Evolutionary conservation across 371 early-diverging fungal species (phyloP).

Genomic region (Apophysomyces variabilis): DNA sequence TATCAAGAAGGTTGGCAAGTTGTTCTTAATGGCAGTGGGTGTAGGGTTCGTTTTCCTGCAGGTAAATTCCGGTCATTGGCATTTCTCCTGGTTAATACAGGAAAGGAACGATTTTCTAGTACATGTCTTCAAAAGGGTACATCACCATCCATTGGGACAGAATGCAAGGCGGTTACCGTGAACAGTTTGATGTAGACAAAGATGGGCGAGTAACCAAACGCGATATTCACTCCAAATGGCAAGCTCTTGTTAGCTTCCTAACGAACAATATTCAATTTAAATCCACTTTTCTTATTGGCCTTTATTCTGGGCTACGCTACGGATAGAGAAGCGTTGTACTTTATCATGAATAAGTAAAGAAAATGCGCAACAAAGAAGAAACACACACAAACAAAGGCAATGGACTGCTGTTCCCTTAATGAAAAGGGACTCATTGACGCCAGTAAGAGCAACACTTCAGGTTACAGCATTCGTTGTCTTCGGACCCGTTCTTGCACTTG

Average conservation of each 20-base stretch:
- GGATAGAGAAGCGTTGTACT: slow-evolving; percentile 34
- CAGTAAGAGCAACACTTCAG: not conserved
- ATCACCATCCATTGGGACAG: slow-evolving; percentile 61
- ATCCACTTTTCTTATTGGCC: slow-evolving; percentile 57
- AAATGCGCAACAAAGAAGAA: not conserved
- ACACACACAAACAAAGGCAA: not conserved
- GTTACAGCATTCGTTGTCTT: slow-evolving; percentile 1
- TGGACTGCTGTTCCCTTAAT: too few relatives aligned
- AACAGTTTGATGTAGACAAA: slow-evolving; percentile 46
- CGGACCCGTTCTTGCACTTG: not conserved
- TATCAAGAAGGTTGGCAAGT: slow-evolving; percentile 50
- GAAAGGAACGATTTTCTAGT: slow-evolving; percentile 23
- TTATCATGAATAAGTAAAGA: too few relatives aligned
- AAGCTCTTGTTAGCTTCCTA: slow-evolving; percentile 48
- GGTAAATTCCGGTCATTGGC: slow-evolving; percentile 23
- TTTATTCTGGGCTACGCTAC: slow-evolving; percentile 56
- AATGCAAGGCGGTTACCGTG: slow-evolving; percentile 45
- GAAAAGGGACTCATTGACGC: not conserved
- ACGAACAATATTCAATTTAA: slow-evolving; percentile 67
- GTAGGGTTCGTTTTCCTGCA: slow-evolving; percentile 50
- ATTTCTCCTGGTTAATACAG: not conserved
- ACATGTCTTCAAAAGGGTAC: slow-evolving; percentile 56
- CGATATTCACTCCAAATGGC: slow-evolving; percentile 49
- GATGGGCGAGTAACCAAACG: slow-evolving; percentile 57
- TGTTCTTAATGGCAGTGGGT: slow-evolving; percentile 45